These are phyloP conservation scores for Waitea zeae DNA, from an alignment of 1,284 basidiomycete genomes.

Conservation along the genomic window DNA sequence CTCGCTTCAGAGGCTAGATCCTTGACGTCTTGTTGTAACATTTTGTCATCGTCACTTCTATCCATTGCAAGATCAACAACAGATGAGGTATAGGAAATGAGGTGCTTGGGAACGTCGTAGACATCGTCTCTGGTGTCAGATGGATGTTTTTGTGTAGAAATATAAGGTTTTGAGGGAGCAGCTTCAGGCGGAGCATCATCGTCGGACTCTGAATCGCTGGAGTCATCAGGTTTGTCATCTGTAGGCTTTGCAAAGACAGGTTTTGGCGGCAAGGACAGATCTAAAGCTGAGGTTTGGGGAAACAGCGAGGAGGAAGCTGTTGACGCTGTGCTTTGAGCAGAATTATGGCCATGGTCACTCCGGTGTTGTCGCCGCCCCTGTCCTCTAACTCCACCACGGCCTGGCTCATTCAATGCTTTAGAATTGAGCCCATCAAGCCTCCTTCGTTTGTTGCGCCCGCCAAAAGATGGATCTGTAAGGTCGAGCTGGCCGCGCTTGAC, in stretches of 20 bases:
- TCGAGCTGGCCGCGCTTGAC: constrained; percentile 61
- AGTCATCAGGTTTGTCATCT: too few species aligned
- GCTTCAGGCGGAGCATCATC: too few species aligned
- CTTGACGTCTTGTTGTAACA: background rate
- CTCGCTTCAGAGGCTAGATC: background rate
- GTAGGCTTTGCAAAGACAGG: too few species aligned
- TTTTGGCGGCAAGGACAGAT: too few species aligned
- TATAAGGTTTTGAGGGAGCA: too few species aligned
- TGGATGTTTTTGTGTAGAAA: too few species aligned
- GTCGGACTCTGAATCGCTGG: too few species aligned
- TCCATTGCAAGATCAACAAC: background rate
- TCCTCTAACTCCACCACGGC: constrained; percentile 15
- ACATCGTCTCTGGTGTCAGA: too few species aligned
- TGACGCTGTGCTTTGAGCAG: background rate
- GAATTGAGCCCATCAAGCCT: constrained; percentile 9
- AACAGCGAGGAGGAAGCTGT: too few species aligned
- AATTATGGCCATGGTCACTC: constrained; percentile 13
- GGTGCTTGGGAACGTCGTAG: constrained; percentile 37
- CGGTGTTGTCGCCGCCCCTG: constrained; percentile 17
- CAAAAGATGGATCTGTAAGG: constrained; percentile 23
- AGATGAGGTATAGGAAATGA: constrained; percentile 35
- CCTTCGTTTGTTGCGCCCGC: constrained; percentile 16
- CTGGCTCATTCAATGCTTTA: background rate
- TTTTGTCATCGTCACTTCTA: background rate
- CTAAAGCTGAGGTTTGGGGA: too few species aligned